Evolutionary conservation across 2,329 filamentous ascomycete genomes (phyloP).

Genomic region (Seiridium unicorne): DNA sequence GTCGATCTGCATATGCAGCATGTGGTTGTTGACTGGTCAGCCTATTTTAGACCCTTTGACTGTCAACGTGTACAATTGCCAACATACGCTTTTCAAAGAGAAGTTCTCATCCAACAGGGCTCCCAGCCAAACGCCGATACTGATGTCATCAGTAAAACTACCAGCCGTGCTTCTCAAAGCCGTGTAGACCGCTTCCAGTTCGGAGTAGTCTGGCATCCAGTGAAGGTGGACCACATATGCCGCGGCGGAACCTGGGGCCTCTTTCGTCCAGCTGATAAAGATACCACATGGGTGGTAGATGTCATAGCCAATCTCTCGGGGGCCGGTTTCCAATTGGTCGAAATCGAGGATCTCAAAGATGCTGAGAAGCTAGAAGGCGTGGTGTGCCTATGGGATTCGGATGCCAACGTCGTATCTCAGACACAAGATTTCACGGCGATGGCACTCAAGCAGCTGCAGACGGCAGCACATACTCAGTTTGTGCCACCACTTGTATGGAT

Average conservation of each 20-base stretch:
- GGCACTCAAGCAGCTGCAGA: slow-evolving; percentile 22
- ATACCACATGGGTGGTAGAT: slow-evolving; percentile 5
- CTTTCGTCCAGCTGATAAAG: slow-evolving; percentile 5
- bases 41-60: slow-evolving; percentile 25
- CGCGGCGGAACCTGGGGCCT: slow-evolving; percentile 16
- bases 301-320: slow-evolving; percentile 9
- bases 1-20: slow-evolving; percentile 22
- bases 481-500: slow-evolving; percentile 21
- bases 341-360: slow-evolving; percentile 14
- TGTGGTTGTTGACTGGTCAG: slow-evolving; percentile 25
- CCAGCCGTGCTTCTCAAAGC: background rate
- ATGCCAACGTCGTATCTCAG: slow-evolving; percentile 16
- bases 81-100: slow-evolving; percentile 29
- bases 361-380: slow-evolving; percentile 21
- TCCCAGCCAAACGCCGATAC: background rate
- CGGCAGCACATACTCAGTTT: slow-evolving; percentile 16
- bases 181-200: slow-evolving; percentile 12
- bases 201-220: slow-evolving; percentile 15
- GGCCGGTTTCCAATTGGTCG: slow-evolving; percentile 11
- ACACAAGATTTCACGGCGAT: slow-evolving; percentile 14
- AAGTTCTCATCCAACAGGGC: slow-evolving; percentile 8
- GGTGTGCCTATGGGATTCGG: slow-evolving; percentile 21
- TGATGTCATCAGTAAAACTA: background rate
- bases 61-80: slow-evolving; percentile 25
- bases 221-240: slow-evolving; percentile 2